Conservation (phyloP, 1,139 yeast species). For the Zygoascus sp. region DNA sequence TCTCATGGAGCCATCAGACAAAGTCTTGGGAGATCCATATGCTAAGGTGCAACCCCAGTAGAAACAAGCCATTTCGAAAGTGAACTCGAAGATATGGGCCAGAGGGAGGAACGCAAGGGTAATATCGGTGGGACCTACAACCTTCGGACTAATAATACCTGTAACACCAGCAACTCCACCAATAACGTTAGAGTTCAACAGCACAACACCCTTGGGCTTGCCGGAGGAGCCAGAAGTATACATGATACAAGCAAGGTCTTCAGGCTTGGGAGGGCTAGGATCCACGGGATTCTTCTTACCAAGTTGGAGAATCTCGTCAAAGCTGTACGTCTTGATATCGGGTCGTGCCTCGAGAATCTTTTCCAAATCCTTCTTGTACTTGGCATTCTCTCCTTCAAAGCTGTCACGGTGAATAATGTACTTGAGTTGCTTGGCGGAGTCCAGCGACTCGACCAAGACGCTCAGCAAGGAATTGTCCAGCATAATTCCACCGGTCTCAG, state of each 20-base stretch:
- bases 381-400: conserved; percentile 59
- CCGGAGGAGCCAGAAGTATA: conserved; percentile 99
- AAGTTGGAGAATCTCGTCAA: conserved; percentile 58
- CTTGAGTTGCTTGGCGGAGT: conserved; percentile 58
- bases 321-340: conserved; percentile 63
- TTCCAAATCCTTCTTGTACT: conserved; percentile 56
- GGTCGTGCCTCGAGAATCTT: conserved; percentile 64
- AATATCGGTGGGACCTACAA: conserved; percentile 55
- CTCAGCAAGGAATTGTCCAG: conserved; percentile 72
- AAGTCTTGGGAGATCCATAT: conserved; percentile 88
- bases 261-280: conserved; percentile 55
- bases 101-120: conserved; percentile 87
- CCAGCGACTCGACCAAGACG: conserved; percentile 66
- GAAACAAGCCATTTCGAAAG: conserved; percentile 70
- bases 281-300: conserved; percentile 51
- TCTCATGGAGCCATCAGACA: conserved; percentile 74
- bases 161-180: conserved; percentile 85
- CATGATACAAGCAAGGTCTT: conserved; percentile 89
- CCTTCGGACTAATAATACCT: conserved; percentile 52
- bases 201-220: conserved; percentile 92
- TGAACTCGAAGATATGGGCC: conserved; percentile 93
- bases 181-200: conserved; percentile 70
- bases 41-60: conserved; percentile 93
- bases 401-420: conserved; percentile 70
- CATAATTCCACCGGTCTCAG: conserved; percentile 72